phyloP scores from a whole-genome alignment of 768 basidiomycete genomes.

The Scleroderma citrinum region DNA sequence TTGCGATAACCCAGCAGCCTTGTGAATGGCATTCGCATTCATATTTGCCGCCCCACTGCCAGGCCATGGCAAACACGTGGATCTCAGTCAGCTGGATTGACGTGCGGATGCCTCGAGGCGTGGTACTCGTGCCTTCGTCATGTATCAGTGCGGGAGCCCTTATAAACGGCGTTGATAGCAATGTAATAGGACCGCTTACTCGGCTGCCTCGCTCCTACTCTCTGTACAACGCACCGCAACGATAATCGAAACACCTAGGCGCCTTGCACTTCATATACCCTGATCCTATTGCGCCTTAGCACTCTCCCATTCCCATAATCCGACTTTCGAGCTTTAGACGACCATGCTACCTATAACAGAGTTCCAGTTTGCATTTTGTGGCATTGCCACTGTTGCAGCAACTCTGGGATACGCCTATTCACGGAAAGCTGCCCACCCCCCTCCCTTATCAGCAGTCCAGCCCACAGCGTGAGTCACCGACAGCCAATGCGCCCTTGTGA shows the following conservation, averaged over 20 bases:
- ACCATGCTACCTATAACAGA: slow-evolving; percentile 47
- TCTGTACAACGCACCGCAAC: slow-evolving; percentile 10
- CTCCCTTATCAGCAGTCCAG: slow-evolving; percentile 14
- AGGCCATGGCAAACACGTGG: slow-evolving; percentile 19
- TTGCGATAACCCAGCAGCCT: slow-evolving; percentile 14
- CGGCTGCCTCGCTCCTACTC: slow-evolving; percentile 14
- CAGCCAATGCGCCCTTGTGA: slow-evolving; percentile 23
- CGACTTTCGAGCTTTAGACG: background rate
- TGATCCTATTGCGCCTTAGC: slow-evolving; percentile 17
- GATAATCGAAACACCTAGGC: slow-evolving; percentile 14
- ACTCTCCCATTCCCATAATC: slow-evolving; percentile 1
- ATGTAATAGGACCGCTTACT: slow-evolving; percentile 3
- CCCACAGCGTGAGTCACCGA: slow-evolving; percentile 27
- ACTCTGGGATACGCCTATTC: slow-evolving; percentile 53
- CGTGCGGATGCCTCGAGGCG: slow-evolving; percentile 30
- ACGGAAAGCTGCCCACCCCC: slow-evolving; percentile 29
- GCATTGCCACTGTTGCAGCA: slow-evolving; percentile 55
- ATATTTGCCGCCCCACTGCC: slow-evolving; percentile 2
- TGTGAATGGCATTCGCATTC: slow-evolving; percentile 3
- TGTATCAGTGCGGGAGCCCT: slow-evolving; percentile 14
- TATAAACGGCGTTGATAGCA: slow-evolving; percentile 30
- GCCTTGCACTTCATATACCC: slow-evolving; percentile 6
- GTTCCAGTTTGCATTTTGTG: slow-evolving; percentile 49
- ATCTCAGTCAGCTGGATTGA: slow-evolving; percentile 6
- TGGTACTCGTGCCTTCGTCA: slow-evolving; percentile 20